Evolutionary conservation across 106 monocot genomes (phyloP), one percentile per base, ranked within the genome.

Genomic region (Triglochin maritima): DNA sequence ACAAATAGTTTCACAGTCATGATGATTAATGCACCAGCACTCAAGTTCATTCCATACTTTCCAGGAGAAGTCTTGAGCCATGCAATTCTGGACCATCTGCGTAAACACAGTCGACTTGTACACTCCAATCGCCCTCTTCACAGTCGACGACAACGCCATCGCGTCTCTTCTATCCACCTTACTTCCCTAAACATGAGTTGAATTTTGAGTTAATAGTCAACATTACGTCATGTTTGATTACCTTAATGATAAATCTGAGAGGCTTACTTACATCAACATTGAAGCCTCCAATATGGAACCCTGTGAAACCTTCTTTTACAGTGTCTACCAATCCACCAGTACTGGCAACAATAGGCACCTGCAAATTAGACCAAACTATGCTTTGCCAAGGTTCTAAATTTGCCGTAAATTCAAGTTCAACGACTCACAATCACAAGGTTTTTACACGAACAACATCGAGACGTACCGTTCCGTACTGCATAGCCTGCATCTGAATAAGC

Each of bases 301-400:
- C 94, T 46, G 89, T 94, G 59, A 74, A 53, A 66, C 86, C 82
- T 66, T 94, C 94, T 59, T 73, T 79, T 8, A 94, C 82, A 0
- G 89, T 94, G 81, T 94, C 87, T 12, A 78, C 89, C 47, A 94
- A 82, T 47, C 94, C 94, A 44, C 94, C 94, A 4, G 94, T 94
- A 11, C 77, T 77, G 60, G 84, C 15, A 63, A 77, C 76, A 2
- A 80, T 75, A 3, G 84, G 64, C 44, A 81, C 66, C 94, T 94
- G 82, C 67, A 84, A 17, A 45, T 29, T 29, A 29, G 29, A 1
- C 29, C 29, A 29, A 29, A 29, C 29, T 1, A 29, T 29, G 29
- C 29, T 29, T 29, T 29, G 1, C 0, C 29, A 29, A 29, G 29
- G 29, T 29, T 29, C 29, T 29, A 29, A 29, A 29, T 29, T 29